phyloP scores from a whole-genome alignment of 768 basidiomycete genomes.

The Russula ochroleuca region DNA sequence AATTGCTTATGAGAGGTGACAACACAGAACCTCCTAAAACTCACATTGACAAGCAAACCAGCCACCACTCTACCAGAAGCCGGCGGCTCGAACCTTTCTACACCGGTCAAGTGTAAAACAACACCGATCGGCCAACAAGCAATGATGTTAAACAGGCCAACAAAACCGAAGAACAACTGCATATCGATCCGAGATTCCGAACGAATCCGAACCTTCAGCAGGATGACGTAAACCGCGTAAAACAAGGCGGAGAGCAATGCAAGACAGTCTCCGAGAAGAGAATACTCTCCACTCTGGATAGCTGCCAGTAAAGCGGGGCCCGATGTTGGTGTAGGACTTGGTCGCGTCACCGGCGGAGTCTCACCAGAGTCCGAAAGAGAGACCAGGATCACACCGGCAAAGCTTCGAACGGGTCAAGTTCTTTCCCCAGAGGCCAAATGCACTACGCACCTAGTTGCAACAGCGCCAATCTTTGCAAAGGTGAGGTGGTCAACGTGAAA shows the following conservation, averaged over 20 bases:
- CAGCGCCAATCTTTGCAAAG: conserved; percentile 67
- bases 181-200: conserved; percentile 83
- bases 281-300: conserved; percentile 27
- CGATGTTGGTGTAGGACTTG: conserved; percentile 16
- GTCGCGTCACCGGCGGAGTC: conserved; percentile 16
- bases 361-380: conserved; percentile 72
- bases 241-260: conserved; percentile 84
- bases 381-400: conserved; percentile 82
- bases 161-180: conserved; percentile 94
- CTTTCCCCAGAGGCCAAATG: background rate
- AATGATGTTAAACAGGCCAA: conserved; percentile 81
- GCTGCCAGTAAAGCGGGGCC: conserved; percentile 16
- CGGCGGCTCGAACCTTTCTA: conserved; percentile 75
- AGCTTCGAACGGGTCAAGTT: conserved; percentile 40
- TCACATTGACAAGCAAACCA: conserved; percentile 54
- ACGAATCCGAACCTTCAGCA: conserved; percentile 83
- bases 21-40: conserved; percentile 24
- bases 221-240: conserved; percentile 84
- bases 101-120: conserved; percentile 65
- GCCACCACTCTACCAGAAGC: conserved; percentile 44
- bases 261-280: conserved; percentile 67
- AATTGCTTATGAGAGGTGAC: background rate
- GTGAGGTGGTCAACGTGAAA: conserved; percentile 79
- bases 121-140: conserved; percentile 73
- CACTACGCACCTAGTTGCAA: conserved; percentile 64